A percentile compares a stretch with the other conserved stretches of the same genome.
Conservation (phyloP, 1,284 basidiomycete genomes). For the Takashimella tepidaria region DNA sequence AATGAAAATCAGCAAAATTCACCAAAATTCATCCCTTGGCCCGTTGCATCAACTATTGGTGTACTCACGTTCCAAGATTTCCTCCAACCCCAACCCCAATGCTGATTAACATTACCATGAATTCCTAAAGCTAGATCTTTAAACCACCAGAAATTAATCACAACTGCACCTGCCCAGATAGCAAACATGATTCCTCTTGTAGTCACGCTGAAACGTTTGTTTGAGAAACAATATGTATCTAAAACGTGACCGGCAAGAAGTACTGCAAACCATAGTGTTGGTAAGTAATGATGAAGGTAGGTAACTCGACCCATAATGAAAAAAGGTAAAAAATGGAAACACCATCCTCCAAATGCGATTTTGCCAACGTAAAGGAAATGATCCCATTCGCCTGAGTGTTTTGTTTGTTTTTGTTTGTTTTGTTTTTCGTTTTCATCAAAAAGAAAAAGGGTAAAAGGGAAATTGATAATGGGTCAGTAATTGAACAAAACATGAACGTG, state of each 20-base stretch:
- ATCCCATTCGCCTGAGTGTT: constrained; percentile 85
- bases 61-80: constrained; percentile 41
- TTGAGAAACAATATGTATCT: constrained; percentile 85
- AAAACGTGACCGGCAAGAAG: constrained; percentile 84
- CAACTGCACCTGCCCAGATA: constrained; percentile 56
- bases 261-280: constrained; percentile 92
- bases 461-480: too few species aligned
- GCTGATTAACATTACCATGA: constrained; percentile 70
- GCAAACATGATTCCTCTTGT: constrained; percentile 72
- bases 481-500: too few species aligned
- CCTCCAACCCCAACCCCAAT: constrained; percentile 75
- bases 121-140: constrained; percentile 82
- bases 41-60: not conserved
- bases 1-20: too few species aligned
- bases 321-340: constrained; percentile 87
- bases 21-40: too few species aligned
- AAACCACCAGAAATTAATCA: constrained; percentile 91
- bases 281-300: constrained; percentile 57
- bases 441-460: not conserved
- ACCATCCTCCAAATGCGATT: constrained; percentile 86
- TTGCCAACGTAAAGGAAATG: constrained; percentile 92
- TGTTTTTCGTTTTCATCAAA: too few species aligned
- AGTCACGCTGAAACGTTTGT: constrained; percentile 55
- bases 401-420: too few species aligned
- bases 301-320: constrained; percentile 83